Evolutionary conservation across 2,329 filamentous ascomycete species (phyloP).

Genomic region (Metarhizium guizhouense): DNA sequence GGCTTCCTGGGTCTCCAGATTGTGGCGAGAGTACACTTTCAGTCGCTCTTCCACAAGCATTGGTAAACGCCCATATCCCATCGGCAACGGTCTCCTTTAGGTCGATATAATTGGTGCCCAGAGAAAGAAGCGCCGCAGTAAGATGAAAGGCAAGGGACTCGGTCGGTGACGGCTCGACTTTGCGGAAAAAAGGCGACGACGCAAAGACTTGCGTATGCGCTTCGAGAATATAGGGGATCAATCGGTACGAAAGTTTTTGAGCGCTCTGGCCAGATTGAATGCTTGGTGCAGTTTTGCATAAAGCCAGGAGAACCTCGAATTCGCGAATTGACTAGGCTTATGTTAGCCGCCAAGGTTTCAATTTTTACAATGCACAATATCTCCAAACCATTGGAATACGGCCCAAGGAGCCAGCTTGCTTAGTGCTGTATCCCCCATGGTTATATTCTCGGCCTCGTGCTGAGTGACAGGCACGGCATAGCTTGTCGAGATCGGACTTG

Average conservation of each 20-base stretch:
- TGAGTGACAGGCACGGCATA: constrained; percentile 49
- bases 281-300: constrained; percentile 81
- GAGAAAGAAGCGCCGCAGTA: constrained; percentile 68
- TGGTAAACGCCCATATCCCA: constrained; percentile 63
- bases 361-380: neutral
- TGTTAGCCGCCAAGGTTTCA: constrained; percentile 8
- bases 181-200: constrained; percentile 72
- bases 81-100: constrained; percentile 58
- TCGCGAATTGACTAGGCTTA: constrained; percentile 66
- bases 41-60: constrained; percentile 57
- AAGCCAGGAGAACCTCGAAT: constrained; percentile 80
- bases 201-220: constrained; percentile 71
- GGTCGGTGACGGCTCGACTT: constrained; percentile 79
- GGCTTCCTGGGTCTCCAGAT: constrained; percentile 45
- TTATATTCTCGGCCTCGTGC: constrained; percentile 31
- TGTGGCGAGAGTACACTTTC: constrained; percentile 44
- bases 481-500: constrained; percentile 52
- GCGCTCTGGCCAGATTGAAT: constrained; percentile 65
- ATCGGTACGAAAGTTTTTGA: constrained; percentile 66
- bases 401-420: constrained; percentile 33
- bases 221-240: constrained; percentile 79
- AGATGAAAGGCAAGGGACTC: constrained; percentile 75
- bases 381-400: constrained; percentile 51
- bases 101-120: constrained; percentile 64
- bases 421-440: constrained; percentile 38